phyloP scores from a whole-genome alignment of 495 filamentous ascomycete species.

The Lineolata rhizophorae region DNA sequence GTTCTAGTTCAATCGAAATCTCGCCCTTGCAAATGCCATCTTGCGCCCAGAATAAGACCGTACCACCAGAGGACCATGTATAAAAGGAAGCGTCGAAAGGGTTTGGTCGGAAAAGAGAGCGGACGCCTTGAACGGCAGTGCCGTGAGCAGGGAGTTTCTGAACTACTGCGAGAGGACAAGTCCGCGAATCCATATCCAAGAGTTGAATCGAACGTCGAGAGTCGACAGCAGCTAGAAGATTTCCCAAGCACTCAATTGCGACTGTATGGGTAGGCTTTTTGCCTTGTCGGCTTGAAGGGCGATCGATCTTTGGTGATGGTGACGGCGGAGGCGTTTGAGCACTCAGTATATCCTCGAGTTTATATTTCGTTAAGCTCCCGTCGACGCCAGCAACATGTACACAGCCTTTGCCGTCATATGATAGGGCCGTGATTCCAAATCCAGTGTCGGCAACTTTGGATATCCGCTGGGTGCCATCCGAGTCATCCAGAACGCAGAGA shows the following conservation, averaged over 20 bases:
- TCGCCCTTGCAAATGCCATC: conserved; percentile 43
- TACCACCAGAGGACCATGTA: conserved; percentile 66
- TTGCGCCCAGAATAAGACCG: conserved; percentile 58
- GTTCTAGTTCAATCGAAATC: conserved; percentile 47
- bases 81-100: conserved; percentile 46
- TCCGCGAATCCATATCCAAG: conserved; percentile 7
- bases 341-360: conserved; percentile 5
- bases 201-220: conserved; percentile 42
- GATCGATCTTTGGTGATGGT: conserved; percentile 1
- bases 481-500: conserved; percentile 65
- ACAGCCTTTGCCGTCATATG: conserved; percentile 10
- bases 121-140: conserved; percentile 58
- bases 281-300: not conserved
- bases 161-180: no score
- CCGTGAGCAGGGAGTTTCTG: conserved; percentile 50
- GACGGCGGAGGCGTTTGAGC: no score
- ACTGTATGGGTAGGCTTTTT: conserved; percentile 11
- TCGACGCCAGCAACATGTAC: conserved; percentile 7
- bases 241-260: conserved; percentile 39
- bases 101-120: conserved; percentile 33
- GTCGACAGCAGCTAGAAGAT: conserved; percentile 54
- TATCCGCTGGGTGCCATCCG: conserved; percentile 45
- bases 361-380: conserved; percentile 8
- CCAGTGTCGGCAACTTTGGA: conserved; percentile 35
- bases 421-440: conserved; percentile 34